phyloP scores from a whole-genome alignment of 129 eudicot species.

The Tagetes erecta region DNA sequence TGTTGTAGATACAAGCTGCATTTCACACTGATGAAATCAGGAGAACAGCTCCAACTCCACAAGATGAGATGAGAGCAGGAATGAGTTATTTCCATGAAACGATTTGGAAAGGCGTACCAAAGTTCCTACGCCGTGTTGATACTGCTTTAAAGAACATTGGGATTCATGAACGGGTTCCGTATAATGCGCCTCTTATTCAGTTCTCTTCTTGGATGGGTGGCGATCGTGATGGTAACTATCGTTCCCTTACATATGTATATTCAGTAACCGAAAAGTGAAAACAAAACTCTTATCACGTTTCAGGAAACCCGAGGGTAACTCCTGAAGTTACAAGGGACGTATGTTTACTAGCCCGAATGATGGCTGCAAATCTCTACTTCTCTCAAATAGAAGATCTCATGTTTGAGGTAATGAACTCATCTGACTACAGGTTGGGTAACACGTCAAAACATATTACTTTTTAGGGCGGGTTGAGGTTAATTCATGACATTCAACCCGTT shows the following conservation, averaged over 20 bases:
- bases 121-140: conserved; percentile 77
- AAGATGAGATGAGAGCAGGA: conserved; percentile 92
- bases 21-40: conserved; percentile 88
- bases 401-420: conserved; percentile 64
- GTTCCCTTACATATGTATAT: not conserved
- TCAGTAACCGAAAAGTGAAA: not conserved
- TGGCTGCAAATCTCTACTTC: conserved; percentile 87
- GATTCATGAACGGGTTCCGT: conserved; percentile 76
- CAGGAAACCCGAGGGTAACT: conserved; percentile 90
- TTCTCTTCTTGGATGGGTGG: conserved; percentile 98
- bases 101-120: conserved; percentile 91
- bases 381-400: conserved; percentile 91
- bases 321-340: conserved; percentile 94
- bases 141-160: conserved; percentile 89
- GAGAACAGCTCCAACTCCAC: conserved; percentile 81
- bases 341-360: conserved; percentile 83
- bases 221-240: conserved; percentile 76
- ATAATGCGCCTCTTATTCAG: conserved; percentile 85
- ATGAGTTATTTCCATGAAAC: conserved; percentile 96
- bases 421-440: not conserved
- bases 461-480: not conserved
- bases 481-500: not conserved
- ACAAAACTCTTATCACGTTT: not conserved
- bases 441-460: not conserved
- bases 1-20: conserved; percentile 85